Percentiles rank a stretch among this genome's conserved stretches.
These are phyloP conservation scores for Lachnellula subtilissima DNA, from an alignment of 2,329 filamentous ascomycete genomes.

Conservation along the genomic window DNA sequence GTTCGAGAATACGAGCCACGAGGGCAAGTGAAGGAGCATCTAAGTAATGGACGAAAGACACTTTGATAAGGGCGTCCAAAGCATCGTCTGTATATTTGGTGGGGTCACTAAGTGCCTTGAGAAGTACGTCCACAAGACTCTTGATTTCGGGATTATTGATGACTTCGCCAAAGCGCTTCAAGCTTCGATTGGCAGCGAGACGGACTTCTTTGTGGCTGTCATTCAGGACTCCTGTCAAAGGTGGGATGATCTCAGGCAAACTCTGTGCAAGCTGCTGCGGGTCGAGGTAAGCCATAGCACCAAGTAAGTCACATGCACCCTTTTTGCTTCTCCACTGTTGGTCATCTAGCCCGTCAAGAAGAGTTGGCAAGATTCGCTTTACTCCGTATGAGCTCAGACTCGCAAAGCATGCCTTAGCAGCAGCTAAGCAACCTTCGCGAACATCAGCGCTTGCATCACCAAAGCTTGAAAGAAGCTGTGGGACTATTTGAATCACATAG, in stretches of 20 bases:
- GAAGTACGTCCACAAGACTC: slow-evolving; percentile 79
- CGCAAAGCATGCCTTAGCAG: slow-evolving; percentile 90
- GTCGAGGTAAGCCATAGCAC: slow-evolving; percentile 97
- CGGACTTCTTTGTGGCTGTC: slow-evolving; percentile 98
- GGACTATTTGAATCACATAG: slow-evolving; percentile 93
- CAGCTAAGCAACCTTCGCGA: slow-evolving; percentile 85
- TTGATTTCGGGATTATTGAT: slow-evolving; percentile 98
- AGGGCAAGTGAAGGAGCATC: slow-evolving; percentile 93
- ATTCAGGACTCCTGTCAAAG: slow-evolving; percentile 87
- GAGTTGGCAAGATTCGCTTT: slow-evolving; percentile 85
- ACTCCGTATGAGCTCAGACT: slow-evolving; percentile 93
- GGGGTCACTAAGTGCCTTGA: slow-evolving; percentile 95
- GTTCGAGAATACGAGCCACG: slow-evolving; percentile 90
- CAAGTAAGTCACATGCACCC: slow-evolving; percentile 91
- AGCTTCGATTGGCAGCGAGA: slow-evolving; percentile 83
- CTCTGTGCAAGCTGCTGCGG: slow-evolving; percentile 90
- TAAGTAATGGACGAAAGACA: slow-evolving; percentile 98
- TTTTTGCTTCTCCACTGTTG: slow-evolving; percentile 98
- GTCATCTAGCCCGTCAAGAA: slow-evolving; percentile 88
- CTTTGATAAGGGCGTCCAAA: slow-evolving; percentile 88
- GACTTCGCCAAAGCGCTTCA: slow-evolving; percentile 97
- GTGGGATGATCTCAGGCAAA: slow-evolving; percentile 93
- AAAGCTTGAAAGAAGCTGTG: slow-evolving; percentile 82
- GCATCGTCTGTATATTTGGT: slow-evolving; percentile 97
- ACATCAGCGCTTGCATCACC: slow-evolving; percentile 86